These are phyloP conservation scores for Sonneratia caseolaris DNA, from an alignment of 345 rosid species.

Conservation along the genomic window DNA sequence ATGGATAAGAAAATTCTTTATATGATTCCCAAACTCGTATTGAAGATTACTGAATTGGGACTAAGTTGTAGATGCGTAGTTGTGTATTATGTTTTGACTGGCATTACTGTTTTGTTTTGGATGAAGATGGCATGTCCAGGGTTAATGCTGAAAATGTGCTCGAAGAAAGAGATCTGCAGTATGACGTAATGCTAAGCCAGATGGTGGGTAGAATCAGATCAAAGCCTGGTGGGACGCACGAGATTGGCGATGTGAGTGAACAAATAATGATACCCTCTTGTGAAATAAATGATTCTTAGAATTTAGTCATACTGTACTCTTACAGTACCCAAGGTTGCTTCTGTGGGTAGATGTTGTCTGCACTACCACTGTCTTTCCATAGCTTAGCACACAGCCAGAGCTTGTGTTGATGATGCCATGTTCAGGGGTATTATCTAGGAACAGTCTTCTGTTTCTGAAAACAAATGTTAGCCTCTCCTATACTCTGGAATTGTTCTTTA, in stretches of 20 bases:
- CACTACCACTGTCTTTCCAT: not conserved
- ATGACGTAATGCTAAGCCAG: constrained; percentile 72
- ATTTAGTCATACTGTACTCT: not conserved
- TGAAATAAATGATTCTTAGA: not conserved
- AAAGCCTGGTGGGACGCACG: constrained; percentile 74
- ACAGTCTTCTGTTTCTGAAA: not conserved
- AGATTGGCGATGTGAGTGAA: constrained; percentile 82
- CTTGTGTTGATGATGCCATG: no score
- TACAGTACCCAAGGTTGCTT: not conserved
- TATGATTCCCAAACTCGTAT: not conserved
- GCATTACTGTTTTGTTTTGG: not conserved
- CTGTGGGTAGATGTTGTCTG: not conserved
- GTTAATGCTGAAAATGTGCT: constrained; percentile 38
- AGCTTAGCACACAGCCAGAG: no score
- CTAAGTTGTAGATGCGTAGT: no score
- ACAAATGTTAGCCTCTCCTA: not conserved
- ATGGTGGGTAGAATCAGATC: constrained; percentile 80
- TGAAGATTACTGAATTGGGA: not conserved
- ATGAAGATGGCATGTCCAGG: constrained; percentile 28
- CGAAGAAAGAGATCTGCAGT: constrained; percentile 62
- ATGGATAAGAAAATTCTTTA: not conserved
- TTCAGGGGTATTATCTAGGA: not conserved
- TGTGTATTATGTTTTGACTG: not conserved
- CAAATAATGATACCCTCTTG: not conserved
- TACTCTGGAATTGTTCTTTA: not conserved